Base-by-base conservation (phyloP, 495 filamentous ascomycete genomes). In the Pseudotulostoma volvatum region DNA sequence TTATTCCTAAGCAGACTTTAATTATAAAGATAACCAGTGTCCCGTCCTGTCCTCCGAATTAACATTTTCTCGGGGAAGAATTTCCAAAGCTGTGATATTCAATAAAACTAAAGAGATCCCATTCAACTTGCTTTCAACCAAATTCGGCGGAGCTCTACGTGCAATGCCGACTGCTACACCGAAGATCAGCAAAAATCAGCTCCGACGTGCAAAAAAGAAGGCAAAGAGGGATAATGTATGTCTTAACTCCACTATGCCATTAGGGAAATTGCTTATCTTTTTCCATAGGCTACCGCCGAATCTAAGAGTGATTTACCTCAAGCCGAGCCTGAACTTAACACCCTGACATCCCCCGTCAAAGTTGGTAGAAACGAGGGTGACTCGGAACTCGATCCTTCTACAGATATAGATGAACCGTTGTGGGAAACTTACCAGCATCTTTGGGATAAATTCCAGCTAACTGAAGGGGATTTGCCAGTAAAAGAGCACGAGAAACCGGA, bases 141-240 rank as follows among this genome's bases (percentile, higher is more conserved):
- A n/a, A n/a, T n/a, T n/a, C n/a, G n/a, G n/a, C n/a, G n/a, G n/a
- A n/a, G n/a, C n/a, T n/a, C n/a, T 15, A 19, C 33, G 31, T 33
- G 34, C 39, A 11, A 56, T 56, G 53, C 45, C 53, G 35, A 37
- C 47, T n/a, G 41, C 46, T 7, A 44, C 38, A 13, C 57, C 54
- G 46, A 86, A 86, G 59, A 66, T 74, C 55, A 82, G 71, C 53
- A 92, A 87, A 61, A 90, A 92, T 50, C 80, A 86, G 57, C 71
- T 84, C 52, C 70, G 81, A 54, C 73, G 80, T 52, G 85, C 85
- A 20, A 85, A 84, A 68, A 93, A 84, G 67, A 94, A 93, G 72
- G 80, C 80, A 38, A 70, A 81, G 45, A 82, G 84, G 60, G 65
- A 80, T 57, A 52, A 63, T 31, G 64, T 64, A 25, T 19, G 45